Conservation (phyloP, 805 yeast genomes). For the Candida insectalens region DNA sequence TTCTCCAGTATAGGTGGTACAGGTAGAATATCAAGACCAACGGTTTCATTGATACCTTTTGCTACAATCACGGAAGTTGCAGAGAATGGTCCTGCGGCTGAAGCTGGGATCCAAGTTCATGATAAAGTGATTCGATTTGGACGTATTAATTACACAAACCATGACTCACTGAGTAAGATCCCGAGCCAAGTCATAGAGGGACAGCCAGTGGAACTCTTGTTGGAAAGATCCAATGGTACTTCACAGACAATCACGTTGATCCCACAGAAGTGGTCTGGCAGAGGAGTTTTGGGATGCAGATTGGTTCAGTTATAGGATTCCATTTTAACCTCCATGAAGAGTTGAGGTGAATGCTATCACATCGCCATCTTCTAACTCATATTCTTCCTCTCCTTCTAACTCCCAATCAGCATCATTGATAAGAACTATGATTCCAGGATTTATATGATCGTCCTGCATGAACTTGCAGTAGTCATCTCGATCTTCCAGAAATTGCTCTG, state of each 20-base stretch:
- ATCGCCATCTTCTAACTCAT: constrained; percentile 69
- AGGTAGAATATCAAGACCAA: neutral
- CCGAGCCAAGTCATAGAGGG: too few species aligned
- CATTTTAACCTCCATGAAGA: constrained; percentile 74
- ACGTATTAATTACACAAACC: constrained; percentile 38
- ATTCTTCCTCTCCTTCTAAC: constrained; percentile 78
- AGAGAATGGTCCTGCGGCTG: constrained; percentile 44
- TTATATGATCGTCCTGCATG: constrained; percentile 68
- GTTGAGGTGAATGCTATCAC: constrained; percentile 84
- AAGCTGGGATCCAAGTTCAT: constrained; percentile 38
- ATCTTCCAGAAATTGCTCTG: constrained; percentile 44
- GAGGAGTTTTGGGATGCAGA: constrained; percentile 62
- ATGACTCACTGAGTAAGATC: too few species aligned
- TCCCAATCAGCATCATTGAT: constrained; percentile 98
- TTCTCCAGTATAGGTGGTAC: neutral
- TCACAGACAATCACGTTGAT: too few species aligned
- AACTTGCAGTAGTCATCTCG: constrained; percentile 60
- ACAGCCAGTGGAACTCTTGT: too few species aligned
- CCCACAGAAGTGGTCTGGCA: constrained; percentile 56
- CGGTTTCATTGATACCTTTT: constrained; percentile 32
- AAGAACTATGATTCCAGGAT: constrained; percentile 88
- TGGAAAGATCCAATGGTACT: too few species aligned
- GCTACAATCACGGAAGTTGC: constrained; percentile 44
- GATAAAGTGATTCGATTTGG: constrained; percentile 54
- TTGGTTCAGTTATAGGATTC: constrained; percentile 16